Base-by-base conservation (phyloP, 805 yeast genomes). In the Zygosaccharomyces siamensis region DNA sequence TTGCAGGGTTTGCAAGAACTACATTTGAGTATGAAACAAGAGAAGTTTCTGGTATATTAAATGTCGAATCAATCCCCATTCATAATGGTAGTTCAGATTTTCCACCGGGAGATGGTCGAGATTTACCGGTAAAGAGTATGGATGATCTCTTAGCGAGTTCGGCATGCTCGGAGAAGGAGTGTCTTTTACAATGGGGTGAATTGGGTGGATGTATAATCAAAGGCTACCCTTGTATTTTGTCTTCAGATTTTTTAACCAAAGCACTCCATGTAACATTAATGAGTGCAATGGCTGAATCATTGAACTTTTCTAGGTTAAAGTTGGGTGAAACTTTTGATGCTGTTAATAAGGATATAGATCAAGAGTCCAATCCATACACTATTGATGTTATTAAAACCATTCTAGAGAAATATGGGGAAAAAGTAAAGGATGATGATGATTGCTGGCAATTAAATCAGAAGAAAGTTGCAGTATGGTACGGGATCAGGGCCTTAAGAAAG, bases 391-490 rank as follows among this genome's bases (percentile, higher is more conserved):
- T 80, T 0, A 64, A 58, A 26, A 76, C 88, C 0, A 72, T 84
- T 0, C 54, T 82, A 40, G 62, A 70, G 39, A 76, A 73, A 57
- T 84, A 82, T 61, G 67, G 63, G 5, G 40, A 44, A 4, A 26
- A 20, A 12, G 41, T 44, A 12, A 61, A 73, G 5, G 55, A 51
- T 1, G 56, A 53, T 0, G 50, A 48, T 0, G 56, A 11, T 58
- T 51, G 41, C 4, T 74, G 69, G 56, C 52, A 55, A 18, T 55
- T 86, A 8, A 73, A 83, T 51, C 67, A 68, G 43, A 56, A 53
- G 2, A 61, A 61, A 32, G 72, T 84, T 2, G 73, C 83, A 1
- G 61, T 59, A 42, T 86, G 89, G 86, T 80, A 79, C 56, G 95
- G 95, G 0, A 59, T 77, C 2, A 70, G 74, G 45, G 69, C 81